Conservation (phyloP, 2,329 filamentous ascomycete genomes). For the Madurella mycetomatis region DNA sequence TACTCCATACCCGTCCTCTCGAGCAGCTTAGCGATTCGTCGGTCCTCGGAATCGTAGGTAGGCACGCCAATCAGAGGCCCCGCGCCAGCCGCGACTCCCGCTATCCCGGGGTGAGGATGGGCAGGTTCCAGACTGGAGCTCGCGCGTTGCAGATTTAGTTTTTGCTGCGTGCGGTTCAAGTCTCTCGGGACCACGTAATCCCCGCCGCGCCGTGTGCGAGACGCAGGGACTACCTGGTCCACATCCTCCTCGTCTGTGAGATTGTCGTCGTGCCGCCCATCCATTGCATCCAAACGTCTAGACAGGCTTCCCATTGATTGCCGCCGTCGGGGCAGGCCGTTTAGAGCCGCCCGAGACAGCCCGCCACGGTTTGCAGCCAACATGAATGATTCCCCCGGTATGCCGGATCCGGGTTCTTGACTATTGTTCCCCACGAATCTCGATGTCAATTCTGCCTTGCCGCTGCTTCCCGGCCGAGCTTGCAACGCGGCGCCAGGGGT, state of each 20-base stretch:
- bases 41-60: conserved; percentile 57
- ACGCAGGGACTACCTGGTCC: conserved; percentile 27
- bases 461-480: conserved; percentile 38
- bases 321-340: conserved; percentile 35
- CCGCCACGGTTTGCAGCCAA: conserved; percentile 12
- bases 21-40: conserved; percentile 59
- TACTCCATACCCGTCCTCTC: conserved; percentile 70
- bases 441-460: conserved; percentile 49
- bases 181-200: conserved; percentile 43
- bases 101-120: conserved; percentile 38
- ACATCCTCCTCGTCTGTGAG: conserved; percentile 37
- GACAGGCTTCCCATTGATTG: conserved; percentile 40
- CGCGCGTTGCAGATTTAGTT: conserved; percentile 68
- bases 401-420: conserved; percentile 43
- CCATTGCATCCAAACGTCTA: conserved; percentile 18
- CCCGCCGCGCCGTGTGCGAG: conserved; percentile 32
- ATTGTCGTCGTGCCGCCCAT: conserved; percentile 3
- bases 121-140: conserved; percentile 66
- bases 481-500: conserved; percentile 17
- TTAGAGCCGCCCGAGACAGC: conserved; percentile 19
- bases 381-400: conserved; percentile 38
- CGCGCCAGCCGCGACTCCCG: conserved; percentile 38
- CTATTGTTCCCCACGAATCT: conserved; percentile 49
- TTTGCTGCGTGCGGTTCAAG: conserved; percentile 68
- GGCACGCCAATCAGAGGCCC: conserved; percentile 49